A percentile compares a stretch with the other conserved stretches of the same genome.
These are phyloP conservation scores for Monosporascus sp. DNA, from an alignment of 2,329 filamentous ascomycete species.

Conservation along the genomic window DNA sequence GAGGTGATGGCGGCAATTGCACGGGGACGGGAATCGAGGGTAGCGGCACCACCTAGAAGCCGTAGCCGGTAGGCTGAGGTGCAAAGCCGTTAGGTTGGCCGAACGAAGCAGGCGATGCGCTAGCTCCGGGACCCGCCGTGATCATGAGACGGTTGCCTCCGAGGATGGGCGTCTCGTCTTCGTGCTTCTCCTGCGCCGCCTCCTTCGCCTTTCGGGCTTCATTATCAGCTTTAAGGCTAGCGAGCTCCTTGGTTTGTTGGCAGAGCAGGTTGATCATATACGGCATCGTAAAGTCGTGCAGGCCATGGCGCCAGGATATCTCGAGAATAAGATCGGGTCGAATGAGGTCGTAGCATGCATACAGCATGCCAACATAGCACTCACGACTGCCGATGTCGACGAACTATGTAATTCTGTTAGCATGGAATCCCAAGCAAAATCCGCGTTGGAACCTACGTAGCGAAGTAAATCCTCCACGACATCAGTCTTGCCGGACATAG, in stretches of 20 bases:
- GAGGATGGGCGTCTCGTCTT: constrained; percentile 90
- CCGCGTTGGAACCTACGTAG: constrained; percentile 67
- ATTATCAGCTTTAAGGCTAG: constrained; percentile 86
- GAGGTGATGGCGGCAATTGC: background rate
- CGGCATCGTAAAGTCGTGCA: constrained; percentile 97
- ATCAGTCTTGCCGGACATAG: constrained; percentile 82
- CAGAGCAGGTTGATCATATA: constrained; percentile 99
- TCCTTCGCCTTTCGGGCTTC: constrained; percentile 84
- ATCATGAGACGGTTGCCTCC: constrained; percentile 89
- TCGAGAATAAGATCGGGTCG: constrained; percentile 89
- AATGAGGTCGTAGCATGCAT: constrained; percentile 96
- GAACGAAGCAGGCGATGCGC: constrained; percentile 60
- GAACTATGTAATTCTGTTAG: constrained; percentile 58
- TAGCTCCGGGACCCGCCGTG: constrained; percentile 72
- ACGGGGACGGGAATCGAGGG: background rate
- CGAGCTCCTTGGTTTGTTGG: constrained; percentile 83
- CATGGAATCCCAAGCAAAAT: constrained; percentile 3
- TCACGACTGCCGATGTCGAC: constrained; percentile 98
- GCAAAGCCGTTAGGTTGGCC: constrained; percentile 82
- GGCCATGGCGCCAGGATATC: constrained; percentile 91
- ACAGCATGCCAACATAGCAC: constrained; percentile 99
- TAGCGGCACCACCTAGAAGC: constrained; percentile 38
- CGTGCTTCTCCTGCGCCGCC: constrained; percentile 69
- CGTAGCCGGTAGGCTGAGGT: constrained; percentile 79
- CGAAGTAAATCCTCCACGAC: constrained; percentile 93